Percentiles rank a stretch among this genome's conserved stretches.
phyloP scores from a whole-genome alignment of 2,329 filamentous ascomycete genomes.

The Ilyonectria robusta region DNA sequence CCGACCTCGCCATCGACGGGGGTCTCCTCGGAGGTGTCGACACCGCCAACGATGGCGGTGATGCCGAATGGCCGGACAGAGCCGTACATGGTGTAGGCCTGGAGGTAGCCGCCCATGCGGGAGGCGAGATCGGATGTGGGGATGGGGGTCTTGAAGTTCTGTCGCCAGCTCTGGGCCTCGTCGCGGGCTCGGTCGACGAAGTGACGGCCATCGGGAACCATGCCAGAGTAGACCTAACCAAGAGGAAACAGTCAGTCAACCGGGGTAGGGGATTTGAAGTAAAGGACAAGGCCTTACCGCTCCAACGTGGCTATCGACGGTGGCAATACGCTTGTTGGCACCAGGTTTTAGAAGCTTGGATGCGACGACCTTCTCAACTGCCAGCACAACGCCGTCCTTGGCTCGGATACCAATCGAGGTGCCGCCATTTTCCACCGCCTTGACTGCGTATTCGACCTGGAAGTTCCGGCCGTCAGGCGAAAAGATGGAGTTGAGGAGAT shows the following conservation, averaged over 20 bases:
- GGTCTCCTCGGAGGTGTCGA: slow-evolving; percentile 89
- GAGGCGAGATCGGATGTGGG: slow-evolving; percentile 88
- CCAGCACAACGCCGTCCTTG: slow-evolving; percentile 96
- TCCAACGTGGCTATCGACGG: slow-evolving; percentile 93
- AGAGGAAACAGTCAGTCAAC: slow-evolving; percentile 28
- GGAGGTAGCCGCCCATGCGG: slow-evolving; percentile 95
- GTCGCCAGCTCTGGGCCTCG: slow-evolving; percentile 92
- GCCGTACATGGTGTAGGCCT: slow-evolving; percentile 97
- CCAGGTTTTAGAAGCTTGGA: slow-evolving; percentile 96
- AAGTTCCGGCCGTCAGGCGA: slow-evolving; percentile 99
- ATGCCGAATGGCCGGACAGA: slow-evolving; percentile 97
- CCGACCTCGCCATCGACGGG: slow-evolving; percentile 94
- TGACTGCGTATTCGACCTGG: slow-evolving; percentile 98
- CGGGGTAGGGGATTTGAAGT: neutral
- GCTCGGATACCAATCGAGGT: slow-evolving; percentile 96
- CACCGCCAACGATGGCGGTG: slow-evolving; percentile 93
- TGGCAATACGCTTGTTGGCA: slow-evolving; percentile 97
- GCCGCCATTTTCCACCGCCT: slow-evolving; percentile 98
- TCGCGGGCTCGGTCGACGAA: slow-evolving; percentile 95
- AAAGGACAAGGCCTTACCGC: slow-evolving; percentile 75
- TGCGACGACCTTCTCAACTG: slow-evolving; percentile 94
- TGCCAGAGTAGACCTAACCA: slow-evolving; percentile 89
- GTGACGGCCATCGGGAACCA: slow-evolving; percentile 94
- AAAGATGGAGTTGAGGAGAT: slow-evolving; percentile 99
- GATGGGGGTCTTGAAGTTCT: slow-evolving; percentile 95